Base-by-base conservation (phyloP, 2,329 filamentous ascomycete genomes). In the Mycosphaerella arachidis region DNA sequence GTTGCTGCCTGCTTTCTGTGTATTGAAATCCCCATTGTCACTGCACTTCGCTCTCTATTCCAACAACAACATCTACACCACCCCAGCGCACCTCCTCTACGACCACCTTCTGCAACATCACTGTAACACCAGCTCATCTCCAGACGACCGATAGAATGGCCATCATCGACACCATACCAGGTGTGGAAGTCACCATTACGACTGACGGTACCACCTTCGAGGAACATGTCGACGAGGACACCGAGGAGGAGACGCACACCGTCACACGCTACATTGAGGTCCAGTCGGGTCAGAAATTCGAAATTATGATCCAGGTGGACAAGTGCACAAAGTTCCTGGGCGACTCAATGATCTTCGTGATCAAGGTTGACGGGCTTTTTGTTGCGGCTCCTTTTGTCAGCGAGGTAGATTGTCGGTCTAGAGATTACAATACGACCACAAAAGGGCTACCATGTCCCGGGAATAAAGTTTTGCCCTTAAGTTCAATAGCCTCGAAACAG, bases 151-250 rank as follows among this genome's bases (percentile, higher is more conserved):
- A 5, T 27, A 50, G 2, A 5, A 69, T 70, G 67, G 63, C 61
- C 18, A 52, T 66, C 29, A 33, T 62, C n/a, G 56, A 65, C 9
- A 31, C 18, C 9, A n/a, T 67, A 10, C 62, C 65, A 33, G 65
- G 63, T 3, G 45, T 69, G 4, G 61, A 66, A 13, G 60, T 67
- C n/a, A 53, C 48, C n/a, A 56, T 70, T 16, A 31, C 30, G 4
- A 62, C 60, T 4, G 50, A 63, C 10, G 64, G 60, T 24, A 12
- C 59, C n/a, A 31, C 61, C 8, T 57, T 69, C 6, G 48, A 53
- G 33, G 68, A 70, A 52, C 58, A 67, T 31, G 37, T 37, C 6
- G 65, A 69, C 35, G 4, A 35, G 1, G 55, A 66, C 10, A 30
- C 18, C 3, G 50, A 54, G 12, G 57, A 63, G 10, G 35, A 59